Evolutionary conservation across 2,329 filamentous ascomycete genomes (phyloP).

Genomic region (Graphilbum sp.): DNA sequence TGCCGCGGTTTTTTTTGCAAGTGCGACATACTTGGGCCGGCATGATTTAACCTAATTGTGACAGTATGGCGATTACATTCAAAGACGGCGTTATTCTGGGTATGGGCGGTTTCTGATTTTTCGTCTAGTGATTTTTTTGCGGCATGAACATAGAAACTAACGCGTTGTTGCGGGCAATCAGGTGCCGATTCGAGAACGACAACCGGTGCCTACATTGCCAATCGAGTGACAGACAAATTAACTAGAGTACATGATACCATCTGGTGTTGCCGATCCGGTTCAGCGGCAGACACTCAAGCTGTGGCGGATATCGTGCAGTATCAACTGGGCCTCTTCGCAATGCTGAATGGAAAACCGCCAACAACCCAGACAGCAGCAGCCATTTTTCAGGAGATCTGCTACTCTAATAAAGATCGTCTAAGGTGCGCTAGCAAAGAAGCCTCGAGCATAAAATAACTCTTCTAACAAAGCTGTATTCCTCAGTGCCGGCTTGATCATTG

Average conservation of each 20-base stretch:
- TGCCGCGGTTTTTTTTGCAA: no score
- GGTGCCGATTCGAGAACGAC: constrained; percentile 95
- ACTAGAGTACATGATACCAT: constrained; percentile 98
- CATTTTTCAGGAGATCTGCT: constrained; percentile 96
- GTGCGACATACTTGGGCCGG: no score
- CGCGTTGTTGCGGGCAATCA: no score
- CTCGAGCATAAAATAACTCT: not conserved
- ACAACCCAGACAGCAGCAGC: constrained; percentile 91
- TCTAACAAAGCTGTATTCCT: not conserved
- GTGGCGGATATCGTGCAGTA: constrained; percentile 97
- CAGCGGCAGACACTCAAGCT: constrained; percentile 92
- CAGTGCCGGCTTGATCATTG: constrained; percentile 93
- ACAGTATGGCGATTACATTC: constrained; percentile 97
- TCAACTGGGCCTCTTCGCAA: constrained; percentile 81
- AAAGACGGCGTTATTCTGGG: constrained; percentile 92
- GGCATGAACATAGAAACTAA: no score
- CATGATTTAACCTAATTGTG: no score
- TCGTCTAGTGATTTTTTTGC: no score
- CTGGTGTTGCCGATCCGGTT: constrained; percentile 98
- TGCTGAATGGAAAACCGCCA: constrained; percentile 75
- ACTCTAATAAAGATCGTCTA: constrained; percentile 87
- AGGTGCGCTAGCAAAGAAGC: constrained; percentile 41
- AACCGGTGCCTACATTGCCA: constrained; percentile 95
- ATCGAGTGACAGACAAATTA: constrained; percentile 97
- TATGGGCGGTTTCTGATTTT: constrained; percentile 20